These are phyloP conservation scores for Rosellinia necatrix DNA, from an alignment of 2,329 filamentous ascomycete species.

Conservation along the genomic window DNA sequence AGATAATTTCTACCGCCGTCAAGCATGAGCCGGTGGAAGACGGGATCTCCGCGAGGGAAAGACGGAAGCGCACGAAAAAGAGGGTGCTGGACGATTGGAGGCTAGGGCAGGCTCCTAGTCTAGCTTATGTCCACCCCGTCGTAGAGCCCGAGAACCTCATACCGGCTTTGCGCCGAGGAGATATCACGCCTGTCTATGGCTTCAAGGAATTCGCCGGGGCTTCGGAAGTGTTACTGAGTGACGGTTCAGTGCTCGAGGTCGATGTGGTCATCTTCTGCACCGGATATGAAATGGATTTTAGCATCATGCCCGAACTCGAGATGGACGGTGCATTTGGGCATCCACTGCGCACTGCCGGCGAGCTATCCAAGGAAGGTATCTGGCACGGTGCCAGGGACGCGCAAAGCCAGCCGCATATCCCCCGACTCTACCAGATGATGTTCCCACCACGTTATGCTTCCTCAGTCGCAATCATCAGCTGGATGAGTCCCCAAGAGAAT, in stretches of 20 bases:
- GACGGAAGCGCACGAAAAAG: conserved; percentile 13
- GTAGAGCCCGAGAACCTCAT: conserved; percentile 35
- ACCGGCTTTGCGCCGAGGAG: conserved; percentile 23
- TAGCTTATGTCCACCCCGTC: conserved; percentile 26
- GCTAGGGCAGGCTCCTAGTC: conserved; percentile 26
- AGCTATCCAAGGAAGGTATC: not conserved
- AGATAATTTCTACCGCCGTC: conserved; percentile 31
- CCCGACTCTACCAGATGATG: conserved; percentile 32
- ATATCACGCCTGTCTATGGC: conserved; percentile 26
- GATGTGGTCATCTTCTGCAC: conserved; percentile 34
- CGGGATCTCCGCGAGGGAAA: conserved; percentile 7
- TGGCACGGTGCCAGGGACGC: not conserved
- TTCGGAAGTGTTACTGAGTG: conserved; percentile 23
- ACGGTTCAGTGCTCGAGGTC: conserved; percentile 23
- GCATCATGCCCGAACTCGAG: conserved; percentile 33
- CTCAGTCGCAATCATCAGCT: conserved; percentile 32
- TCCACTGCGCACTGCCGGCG: conserved; percentile 16
- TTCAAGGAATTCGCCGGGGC: conserved; percentile 30
- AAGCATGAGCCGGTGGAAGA: conserved; percentile 18
- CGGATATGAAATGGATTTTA: conserved; percentile 30
- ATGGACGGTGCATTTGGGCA: conserved; percentile 30
- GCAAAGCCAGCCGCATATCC: conserved; percentile 21
- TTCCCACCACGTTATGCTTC: conserved; percentile 33
- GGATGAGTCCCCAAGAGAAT: conserved; percentile 29
- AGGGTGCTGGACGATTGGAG: conserved; percentile 28